A percentile compares a stretch with the other conserved stretches of the same genome.
phyloP scores from a whole-genome alignment of 2,329 filamentous ascomycete species.

The Trichoderma asperellum region DNA sequence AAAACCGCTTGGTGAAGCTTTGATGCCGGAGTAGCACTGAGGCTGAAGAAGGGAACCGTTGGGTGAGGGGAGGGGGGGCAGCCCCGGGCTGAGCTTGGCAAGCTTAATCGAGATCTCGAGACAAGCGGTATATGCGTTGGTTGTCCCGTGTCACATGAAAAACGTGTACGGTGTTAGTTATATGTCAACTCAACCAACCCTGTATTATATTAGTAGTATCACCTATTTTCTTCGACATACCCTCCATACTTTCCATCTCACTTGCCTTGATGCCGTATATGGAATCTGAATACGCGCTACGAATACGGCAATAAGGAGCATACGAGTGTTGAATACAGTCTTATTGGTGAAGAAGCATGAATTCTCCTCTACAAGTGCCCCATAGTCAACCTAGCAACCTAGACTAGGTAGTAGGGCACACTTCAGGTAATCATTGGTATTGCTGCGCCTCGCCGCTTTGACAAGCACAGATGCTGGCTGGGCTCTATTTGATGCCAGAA shows the following conservation, averaged over 20 bases:
- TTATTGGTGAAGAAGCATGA: neutral
- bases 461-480: neutral
- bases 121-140: neutral
- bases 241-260: neutral
- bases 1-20: neutral
- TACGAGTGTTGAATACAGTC: neutral
- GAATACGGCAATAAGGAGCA: neutral
- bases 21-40: neutral
- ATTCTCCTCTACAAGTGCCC: neutral
- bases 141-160: neutral
- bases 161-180: neutral
- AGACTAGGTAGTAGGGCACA: neutral
- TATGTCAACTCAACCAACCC: neutral
- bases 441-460: constrained; percentile 25
- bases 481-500: neutral
- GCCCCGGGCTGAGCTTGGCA: constrained; percentile 13
- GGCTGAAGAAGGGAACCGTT: neutral
- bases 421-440: neutral
- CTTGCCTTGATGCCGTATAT: neutral
- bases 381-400: constrained; percentile 8
- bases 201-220: constrained; percentile 15
- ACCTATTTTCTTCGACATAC: neutral
- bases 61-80: neutral
- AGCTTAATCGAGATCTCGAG: constrained; percentile 24
- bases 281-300: neutral